Conservation (phyloP, 2,329 filamentous ascomycete species). For the Penicillium aurantiogriseum region DNA sequence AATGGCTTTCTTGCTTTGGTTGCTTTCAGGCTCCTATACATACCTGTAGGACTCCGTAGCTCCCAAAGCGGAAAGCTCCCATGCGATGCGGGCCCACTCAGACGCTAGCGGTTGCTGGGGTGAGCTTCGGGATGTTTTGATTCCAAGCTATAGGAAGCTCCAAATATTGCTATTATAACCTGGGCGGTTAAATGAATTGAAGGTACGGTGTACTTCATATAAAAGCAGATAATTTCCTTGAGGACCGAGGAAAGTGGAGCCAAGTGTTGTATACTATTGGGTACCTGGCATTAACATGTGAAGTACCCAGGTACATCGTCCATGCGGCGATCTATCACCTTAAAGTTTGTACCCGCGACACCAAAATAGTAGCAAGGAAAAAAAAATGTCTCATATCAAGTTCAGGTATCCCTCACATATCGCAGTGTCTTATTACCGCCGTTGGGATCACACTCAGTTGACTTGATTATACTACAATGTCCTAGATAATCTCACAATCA, state of each 20-base stretch:
- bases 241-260: constrained; percentile 15
- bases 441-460: neutral
- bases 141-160: neutral
- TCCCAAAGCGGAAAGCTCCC: constrained; percentile 9
- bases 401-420: constrained; percentile 2
- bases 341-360: constrained; percentile 22
- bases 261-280: constrained; percentile 4
- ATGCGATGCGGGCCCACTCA: constrained; percentile 11
- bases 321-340: constrained; percentile 20
- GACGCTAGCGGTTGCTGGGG: constrained; percentile 8
- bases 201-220: neutral
- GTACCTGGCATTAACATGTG: constrained; percentile 9
- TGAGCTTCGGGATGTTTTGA: constrained; percentile 3
- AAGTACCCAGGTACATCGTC: constrained; percentile 19
- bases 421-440: neutral
- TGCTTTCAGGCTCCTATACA: neutral
- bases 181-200: neutral
- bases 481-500: neutral
- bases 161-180: neutral
- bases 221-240: neutral
- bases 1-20: neutral
- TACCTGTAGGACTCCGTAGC: neutral
- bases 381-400: constrained; percentile 24
- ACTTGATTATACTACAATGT: neutral
- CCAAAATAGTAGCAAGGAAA: constrained; percentile 7